phyloP scores from a whole-genome alignment of 208 protist species.

The Leishmania amazonensis region DNA sequence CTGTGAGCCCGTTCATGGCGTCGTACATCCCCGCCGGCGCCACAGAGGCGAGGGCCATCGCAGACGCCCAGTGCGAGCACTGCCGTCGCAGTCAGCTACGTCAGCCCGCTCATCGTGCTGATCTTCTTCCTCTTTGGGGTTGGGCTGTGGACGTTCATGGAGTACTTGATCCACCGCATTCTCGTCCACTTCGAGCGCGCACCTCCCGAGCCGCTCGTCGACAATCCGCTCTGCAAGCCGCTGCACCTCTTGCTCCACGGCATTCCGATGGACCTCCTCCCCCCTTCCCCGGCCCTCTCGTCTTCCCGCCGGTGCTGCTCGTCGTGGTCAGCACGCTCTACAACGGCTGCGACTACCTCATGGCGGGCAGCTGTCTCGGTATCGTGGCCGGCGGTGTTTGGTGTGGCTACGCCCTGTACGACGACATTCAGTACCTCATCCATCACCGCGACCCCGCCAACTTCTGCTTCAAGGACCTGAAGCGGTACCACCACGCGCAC shows the following conservation, averaged over 20 bases:
- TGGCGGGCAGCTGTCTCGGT: slow-evolving; percentile 48
- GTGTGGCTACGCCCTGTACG: slow-evolving; percentile 50
- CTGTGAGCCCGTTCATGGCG: slow-evolving; percentile 10
- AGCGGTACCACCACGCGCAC: slow-evolving; percentile 63
- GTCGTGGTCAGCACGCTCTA: slow-evolving; percentile 37
- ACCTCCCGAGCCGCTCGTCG: slow-evolving; percentile 28
- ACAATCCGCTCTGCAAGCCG: slow-evolving; percentile 42
- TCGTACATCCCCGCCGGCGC: slow-evolving; percentile 11
- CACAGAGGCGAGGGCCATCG: slow-evolving; percentile 13
- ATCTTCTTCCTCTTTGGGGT: slow-evolving; percentile 30
- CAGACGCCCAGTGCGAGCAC: slow-evolving; percentile 30
- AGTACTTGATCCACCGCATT: slow-evolving; percentile 56
- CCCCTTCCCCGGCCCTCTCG: slow-evolving; percentile 38
- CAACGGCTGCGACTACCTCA: slow-evolving; percentile 27
- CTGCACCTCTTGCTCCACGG: slow-evolving; percentile 52
- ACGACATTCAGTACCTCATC: slow-evolving; percentile 53
- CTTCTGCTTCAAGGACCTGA: slow-evolving; percentile 51
- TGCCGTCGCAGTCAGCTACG: slow-evolving; percentile 25
- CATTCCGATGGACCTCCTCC: slow-evolving; percentile 45
- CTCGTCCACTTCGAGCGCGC: slow-evolving; percentile 49
- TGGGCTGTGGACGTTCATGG: slow-evolving; percentile 43
- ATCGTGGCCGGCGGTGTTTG: slow-evolving; percentile 38
- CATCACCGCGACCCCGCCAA: slow-evolving; percentile 44
- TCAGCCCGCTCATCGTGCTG: slow-evolving; percentile 30
- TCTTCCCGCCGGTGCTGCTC: slow-evolving; percentile 52